Evolutionary conservation across 768 basidiomycete species (phyloP), one percentile per base, ranked within the genome.

Genomic region (Podaxis pistillaris): DNA sequence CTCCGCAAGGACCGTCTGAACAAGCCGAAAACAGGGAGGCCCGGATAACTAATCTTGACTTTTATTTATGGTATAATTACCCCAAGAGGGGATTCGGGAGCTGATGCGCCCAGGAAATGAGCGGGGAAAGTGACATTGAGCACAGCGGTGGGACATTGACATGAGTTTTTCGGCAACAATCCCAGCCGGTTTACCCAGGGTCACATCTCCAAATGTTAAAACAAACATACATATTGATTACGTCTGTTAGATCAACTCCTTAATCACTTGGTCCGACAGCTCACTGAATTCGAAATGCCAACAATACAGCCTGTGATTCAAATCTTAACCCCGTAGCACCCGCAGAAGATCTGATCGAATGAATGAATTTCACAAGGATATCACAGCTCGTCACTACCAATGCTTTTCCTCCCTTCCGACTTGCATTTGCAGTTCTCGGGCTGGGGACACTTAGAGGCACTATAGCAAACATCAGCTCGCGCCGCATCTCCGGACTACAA

Each of bases 111-210:
- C 59, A 11, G 22, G 24, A 24, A 41, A 59, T 52, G 59, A 51
- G 37, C 50, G 49, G 58, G 49, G 37, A 60, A 60, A 40, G 24
- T 4, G 12, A 46, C 59, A 60, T 60, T n/a, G 40, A 30, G n/a
- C 28, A 28, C 33, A 38, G 49, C 50, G 24, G 49, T 19, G 33
- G 33, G 19, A n/a, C 37, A 49, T 51, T 54, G 58, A 44, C 59
- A 60, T 53, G 59, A 19, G 51, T 53, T 60, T 52, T 57, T 54
- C 59, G 59, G 59, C 59, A 60, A 52, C 40, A 22, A 28, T 30
- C 3, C n/a, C 53, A 51, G 30, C 59, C 59, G 59, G 59, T 60
- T 54, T 28, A 47, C 46, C 56, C 46, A 58, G 44, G 57, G 46
- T 58, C 28, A 56, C 49, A 24, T 50, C 22, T 15, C 26, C 49